phyloP scores from a whole-genome alignment of 306 rosid genomes.

The Castanospermum australe region DNA sequence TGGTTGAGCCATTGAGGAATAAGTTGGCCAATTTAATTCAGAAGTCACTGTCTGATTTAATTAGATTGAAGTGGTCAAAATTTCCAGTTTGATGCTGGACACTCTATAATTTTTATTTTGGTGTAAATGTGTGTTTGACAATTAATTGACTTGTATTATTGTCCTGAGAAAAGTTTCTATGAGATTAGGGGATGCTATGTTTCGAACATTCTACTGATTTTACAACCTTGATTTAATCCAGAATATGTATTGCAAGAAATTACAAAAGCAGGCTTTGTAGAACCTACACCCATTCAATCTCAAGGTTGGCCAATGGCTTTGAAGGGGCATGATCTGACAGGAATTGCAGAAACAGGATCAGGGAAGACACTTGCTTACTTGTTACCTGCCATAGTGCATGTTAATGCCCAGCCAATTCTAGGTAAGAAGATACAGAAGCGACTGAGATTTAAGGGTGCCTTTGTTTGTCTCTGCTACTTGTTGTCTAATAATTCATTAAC shows the following conservation, averaged over 20 bases:
- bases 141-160: neutral
- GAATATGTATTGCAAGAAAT: conserved; percentile 92
- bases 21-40: neutral
- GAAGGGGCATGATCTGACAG: conserved; percentile 93
- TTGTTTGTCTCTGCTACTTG: neutral
- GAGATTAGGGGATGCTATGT: neutral
- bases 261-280: conserved; percentile 83
- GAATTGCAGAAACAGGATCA: conserved; percentile 99
- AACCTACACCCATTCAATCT: conserved; percentile 96
- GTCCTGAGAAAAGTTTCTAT: neutral
- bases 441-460: neutral
- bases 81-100: neutral
- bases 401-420: conserved; percentile 93
- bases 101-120: too few relatives aligned
- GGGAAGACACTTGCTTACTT: conserved; percentile 97
- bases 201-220: conserved; percentile 19
- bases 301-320: conserved; percentile 99
- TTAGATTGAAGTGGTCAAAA: neutral
- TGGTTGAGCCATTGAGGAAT: neutral
- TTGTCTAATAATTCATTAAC: neutral
- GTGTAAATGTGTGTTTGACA: too few relatives aligned
- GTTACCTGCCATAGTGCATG: conserved; percentile 97
- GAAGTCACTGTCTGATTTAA: neutral
- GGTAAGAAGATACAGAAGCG: conserved; percentile 43
- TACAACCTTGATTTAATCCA: conserved; percentile 29